Evolutionary conservation across 2,329 filamentous ascomycete genomes (phyloP), one percentile per base, ranked within the genome.

Genomic region (Ophiostoma australiae): DNA sequence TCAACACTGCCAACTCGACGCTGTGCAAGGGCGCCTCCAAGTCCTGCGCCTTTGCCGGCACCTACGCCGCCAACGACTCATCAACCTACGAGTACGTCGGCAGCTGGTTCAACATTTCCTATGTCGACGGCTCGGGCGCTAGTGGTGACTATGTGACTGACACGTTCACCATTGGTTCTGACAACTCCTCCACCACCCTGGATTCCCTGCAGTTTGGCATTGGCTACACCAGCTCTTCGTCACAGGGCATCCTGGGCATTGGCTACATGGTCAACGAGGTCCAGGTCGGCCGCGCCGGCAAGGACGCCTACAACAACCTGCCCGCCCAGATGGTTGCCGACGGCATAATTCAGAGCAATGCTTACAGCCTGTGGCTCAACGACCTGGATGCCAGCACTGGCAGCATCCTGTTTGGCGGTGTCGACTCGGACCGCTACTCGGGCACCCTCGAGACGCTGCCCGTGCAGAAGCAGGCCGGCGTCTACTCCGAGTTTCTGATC

Each of bases 191-290:
- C 0, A 69, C 70, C 0, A 37, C 67, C 78, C 68, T 70, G 11
- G 41, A 83, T 39, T 84, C 79, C 1, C 75, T 93, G 70, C 90
- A 93, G 76, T 92, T 94, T 75, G 91, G 91, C 72, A 83, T 94
- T 73, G 91, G 91, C 61, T 92, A 93, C 77, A 77, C 77, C 8
- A 88, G 85, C 78, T 81, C 82, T 10, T 85, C 86, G 7, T 73
- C 80, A 70, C 87, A 96, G 78, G 92, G 92, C 55, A 92, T 98
- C 61, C 80, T 97, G 27, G 94, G 94, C 23, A 90, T 98, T 73
- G 94, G 94, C 7, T 97, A 97, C 78, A 78, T 85, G 0, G 79
- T 84, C 74, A 95, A 96, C 78, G 94, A 97, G 80, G 91, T 91
- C 15, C 87, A 90, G 75, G 87, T 91, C 66, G 84, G 84, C 69